A percentile compares a stretch with the other conserved stretches of the same genome.
Conservation (phyloP, 768 basidiomycete genomes). For the Xanthoconium stramineum region DNA sequence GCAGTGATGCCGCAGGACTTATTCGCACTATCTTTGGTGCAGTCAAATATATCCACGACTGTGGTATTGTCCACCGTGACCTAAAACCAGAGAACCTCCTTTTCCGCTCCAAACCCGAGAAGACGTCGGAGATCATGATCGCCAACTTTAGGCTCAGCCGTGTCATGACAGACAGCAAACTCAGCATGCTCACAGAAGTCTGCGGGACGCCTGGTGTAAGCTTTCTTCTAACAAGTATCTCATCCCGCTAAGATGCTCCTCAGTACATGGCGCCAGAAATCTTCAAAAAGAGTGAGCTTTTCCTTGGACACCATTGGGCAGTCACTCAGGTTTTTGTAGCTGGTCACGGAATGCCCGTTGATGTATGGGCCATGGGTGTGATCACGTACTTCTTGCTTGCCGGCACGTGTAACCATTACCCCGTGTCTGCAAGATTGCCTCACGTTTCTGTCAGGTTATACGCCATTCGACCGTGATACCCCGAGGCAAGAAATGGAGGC, state of each 20-base stretch:
- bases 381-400: conserved; percentile 96
- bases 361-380: conserved; percentile 97
- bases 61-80: conserved; percentile 94
- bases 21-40: conserved; percentile 83
- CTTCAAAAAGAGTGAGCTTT: conserved; percentile 74
- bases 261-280: conserved; percentile 97
- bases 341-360: conserved; percentile 93
- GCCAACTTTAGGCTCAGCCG: conserved; percentile 95
- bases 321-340: conserved; percentile 37
- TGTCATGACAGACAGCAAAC: conserved; percentile 87
- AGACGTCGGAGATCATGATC: conserved; percentile 90
- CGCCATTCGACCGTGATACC: conserved; percentile 92
- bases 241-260: conserved; percentile 3
- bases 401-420: conserved; percentile 30
- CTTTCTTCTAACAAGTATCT: conserved; percentile 7
- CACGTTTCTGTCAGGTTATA: conserved; percentile 58
- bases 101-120: conserved; percentile 82
- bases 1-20: conserved; percentile 84
- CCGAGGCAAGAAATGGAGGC: conserved; percentile 92
- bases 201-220: conserved; percentile 89
- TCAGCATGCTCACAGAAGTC: conserved; percentile 87
- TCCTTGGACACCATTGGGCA: not conserved
- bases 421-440: not conserved
- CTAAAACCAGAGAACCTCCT: conserved; percentile 97
- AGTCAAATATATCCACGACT: conserved; percentile 87